Conservation (phyloP, 2,329 filamentous ascomycete species). For the Fusarium domesticum region DNA sequence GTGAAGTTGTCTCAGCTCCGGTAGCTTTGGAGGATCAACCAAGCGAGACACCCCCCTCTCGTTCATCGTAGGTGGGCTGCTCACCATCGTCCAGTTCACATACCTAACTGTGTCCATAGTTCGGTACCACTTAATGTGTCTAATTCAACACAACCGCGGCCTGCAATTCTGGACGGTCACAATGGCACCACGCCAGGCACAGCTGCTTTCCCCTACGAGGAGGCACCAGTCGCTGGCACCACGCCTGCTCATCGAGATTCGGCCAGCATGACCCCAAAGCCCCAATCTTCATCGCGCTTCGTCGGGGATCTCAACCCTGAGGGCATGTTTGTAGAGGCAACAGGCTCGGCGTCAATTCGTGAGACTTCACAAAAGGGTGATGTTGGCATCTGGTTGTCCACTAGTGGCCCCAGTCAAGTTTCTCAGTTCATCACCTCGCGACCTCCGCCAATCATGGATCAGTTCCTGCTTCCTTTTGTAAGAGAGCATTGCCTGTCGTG, state of each 20-base stretch:
- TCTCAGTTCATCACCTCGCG: conserved; percentile 39
- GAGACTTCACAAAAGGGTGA: conserved; percentile 48
- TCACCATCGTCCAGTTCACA: neutral
- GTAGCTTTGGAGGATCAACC: conserved; percentile 23
- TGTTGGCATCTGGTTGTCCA: conserved; percentile 54
- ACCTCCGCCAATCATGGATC: conserved; percentile 40
- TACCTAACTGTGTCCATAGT: conserved; percentile 10
- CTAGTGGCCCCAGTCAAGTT: conserved; percentile 25
- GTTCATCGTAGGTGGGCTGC: conserved; percentile 30
- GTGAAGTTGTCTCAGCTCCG: conserved; percentile 22
- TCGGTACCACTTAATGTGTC: conserved; percentile 9
- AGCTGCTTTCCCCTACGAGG: neutral
- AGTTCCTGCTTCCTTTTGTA: conserved; percentile 42
- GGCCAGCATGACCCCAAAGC: conserved; percentile 19
- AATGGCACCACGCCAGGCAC: conserved; percentile 1
- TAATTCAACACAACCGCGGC: conserved; percentile 4
- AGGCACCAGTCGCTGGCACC: neutral
- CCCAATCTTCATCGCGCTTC: conserved; percentile 44
- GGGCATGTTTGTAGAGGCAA: conserved; percentile 56
- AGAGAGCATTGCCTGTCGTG: conserved; percentile 46
- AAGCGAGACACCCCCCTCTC: conserved; percentile 29
- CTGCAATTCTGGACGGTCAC: conserved; percentile 7
- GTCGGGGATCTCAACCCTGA: conserved; percentile 60
- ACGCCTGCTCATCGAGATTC: conserved; percentile 6
- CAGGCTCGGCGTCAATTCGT: conserved; percentile 34